Conservation (phyloP, 331 rosid species). For the Quercus tomentella region DNA sequence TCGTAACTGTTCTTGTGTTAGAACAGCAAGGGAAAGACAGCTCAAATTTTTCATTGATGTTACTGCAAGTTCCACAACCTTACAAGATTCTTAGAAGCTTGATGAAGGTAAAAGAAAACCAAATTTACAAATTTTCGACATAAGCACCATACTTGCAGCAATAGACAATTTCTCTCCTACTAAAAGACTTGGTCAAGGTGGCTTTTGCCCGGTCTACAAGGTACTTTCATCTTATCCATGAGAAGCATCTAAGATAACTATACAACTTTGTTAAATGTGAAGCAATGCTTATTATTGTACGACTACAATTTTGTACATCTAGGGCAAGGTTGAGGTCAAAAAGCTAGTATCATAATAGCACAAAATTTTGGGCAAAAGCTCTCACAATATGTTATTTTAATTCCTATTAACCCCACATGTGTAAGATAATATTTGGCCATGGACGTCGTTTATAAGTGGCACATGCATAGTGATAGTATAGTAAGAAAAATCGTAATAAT, state of each 20-base stretch:
- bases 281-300: not conserved
- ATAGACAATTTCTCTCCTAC: slow-evolving; percentile 29
- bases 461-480: too few species aligned
- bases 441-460: too few species aligned
- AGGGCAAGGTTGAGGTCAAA: too few species aligned
- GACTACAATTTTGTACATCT: too few species aligned
- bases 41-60: not conserved
- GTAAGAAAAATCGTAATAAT: too few species aligned
- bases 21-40: not conserved
- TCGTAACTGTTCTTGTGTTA: not conserved
- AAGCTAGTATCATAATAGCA: too few species aligned
- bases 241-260: not conserved
- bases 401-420: too few species aligned
- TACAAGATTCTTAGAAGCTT: not conserved
- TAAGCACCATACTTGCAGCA: slow-evolving; percentile 18
- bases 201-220: slow-evolving; percentile 45
- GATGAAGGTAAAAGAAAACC: not conserved
- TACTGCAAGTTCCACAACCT: not conserved
- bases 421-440: too few species aligned
- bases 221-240: slow-evolving; percentile 7
- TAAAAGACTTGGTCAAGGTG: slow-evolving; percentile 45
- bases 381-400: too few species aligned
- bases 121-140: slow-evolving; percentile 14
- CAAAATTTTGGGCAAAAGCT: too few species aligned
- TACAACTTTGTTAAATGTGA: not conserved